These are phyloP conservation scores for Auricularia sp. DNA, from an alignment of 768 basidiomycete species.

Conservation along the genomic window DNA sequence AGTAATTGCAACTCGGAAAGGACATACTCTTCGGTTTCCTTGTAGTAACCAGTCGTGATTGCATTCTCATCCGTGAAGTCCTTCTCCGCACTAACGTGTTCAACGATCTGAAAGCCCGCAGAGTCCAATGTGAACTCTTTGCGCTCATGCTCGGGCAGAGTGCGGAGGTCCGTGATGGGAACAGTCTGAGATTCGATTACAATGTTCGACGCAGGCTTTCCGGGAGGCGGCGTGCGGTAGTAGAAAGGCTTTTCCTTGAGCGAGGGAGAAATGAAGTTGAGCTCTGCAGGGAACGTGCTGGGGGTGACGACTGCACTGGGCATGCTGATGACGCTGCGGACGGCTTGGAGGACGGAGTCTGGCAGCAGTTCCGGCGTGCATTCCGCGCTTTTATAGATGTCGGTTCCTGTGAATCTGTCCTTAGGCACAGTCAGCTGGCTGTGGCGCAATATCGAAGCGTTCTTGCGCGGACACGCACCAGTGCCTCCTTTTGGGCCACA, in stretches of 20 bases:
- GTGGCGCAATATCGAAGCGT: background rate
- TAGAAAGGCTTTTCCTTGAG: slow-evolving; percentile 7
- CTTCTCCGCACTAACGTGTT: slow-evolving; percentile 25
- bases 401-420: background rate
- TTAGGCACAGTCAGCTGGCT: background rate
- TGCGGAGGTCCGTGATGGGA: slow-evolving; percentile 11
- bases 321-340: background rate
- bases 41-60: slow-evolving; percentile 47
- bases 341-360: background rate
- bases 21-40: slow-evolving; percentile 39
- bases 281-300: background rate
- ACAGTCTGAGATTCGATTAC: background rate
- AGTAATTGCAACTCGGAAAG: background rate
- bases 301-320: slow-evolving; percentile 3
- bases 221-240: background rate
- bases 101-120: slow-evolving; percentile 36
- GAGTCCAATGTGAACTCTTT: slow-evolving; percentile 23
- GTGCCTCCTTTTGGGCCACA: no score
- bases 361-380: background rate
- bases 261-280: slow-evolving; percentile 8
- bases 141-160: background rate
- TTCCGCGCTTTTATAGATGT: background rate
- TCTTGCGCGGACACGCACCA: background rate
- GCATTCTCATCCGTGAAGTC: slow-evolving; percentile 41
- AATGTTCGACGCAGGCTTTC: slow-evolving; percentile 5